Evolutionary conservation across 495 filamentous ascomycete genomes (phyloP), one percentile per base, ranked within the genome.

Genomic region (Talaromyces stipitatus): DNA sequence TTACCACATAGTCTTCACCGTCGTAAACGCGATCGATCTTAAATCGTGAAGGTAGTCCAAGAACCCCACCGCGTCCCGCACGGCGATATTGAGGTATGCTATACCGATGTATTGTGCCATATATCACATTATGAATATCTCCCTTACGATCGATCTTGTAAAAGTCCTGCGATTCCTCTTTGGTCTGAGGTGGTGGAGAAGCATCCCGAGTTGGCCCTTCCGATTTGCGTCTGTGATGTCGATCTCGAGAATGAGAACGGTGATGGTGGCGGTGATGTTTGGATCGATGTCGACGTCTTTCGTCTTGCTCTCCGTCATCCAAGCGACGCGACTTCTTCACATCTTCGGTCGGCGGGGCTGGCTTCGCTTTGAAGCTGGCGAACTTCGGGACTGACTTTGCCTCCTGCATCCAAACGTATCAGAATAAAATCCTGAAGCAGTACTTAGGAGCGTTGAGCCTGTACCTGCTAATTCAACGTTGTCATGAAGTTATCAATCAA

Each of bases 351-450:
- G 59, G 32, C 58, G 64, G 50, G 43, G 69, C 57, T 54, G 65
- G 57, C 47, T 78, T 80, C 32, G 81, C 77, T 59, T 79, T 85
- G 76, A 88, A 90, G 58, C 86, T 89, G 43, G 75, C 74, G 60
- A 90, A 90, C 43, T 81, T 87, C 28, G 86, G 86, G 54, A 86
- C 72, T 18, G 73, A 50, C 57, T 70, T 67, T 56, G 70, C 70
- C 56, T 70, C 73, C 72, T 76, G 38, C 3, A 61, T 38, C 16
- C 47, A 47, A 28, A 14, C n/a, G 2, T 27, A 45, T 28, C 23
- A 41, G 22, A n/a, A 50, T 5, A 8, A 30, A n/a, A n/a, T 0
- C 22, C 48, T 26, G 23, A 4, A 30, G 12, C 9, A 3, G 12
- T 18, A 23, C 43, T 47, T 26, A 24, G 2, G 9, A 20, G 24